Percentiles rank a stretch among this genome's conserved stretches.
phyloP scores from a whole-genome alignment of 306 rosid species.

The Prosopis cineraria region DNA sequence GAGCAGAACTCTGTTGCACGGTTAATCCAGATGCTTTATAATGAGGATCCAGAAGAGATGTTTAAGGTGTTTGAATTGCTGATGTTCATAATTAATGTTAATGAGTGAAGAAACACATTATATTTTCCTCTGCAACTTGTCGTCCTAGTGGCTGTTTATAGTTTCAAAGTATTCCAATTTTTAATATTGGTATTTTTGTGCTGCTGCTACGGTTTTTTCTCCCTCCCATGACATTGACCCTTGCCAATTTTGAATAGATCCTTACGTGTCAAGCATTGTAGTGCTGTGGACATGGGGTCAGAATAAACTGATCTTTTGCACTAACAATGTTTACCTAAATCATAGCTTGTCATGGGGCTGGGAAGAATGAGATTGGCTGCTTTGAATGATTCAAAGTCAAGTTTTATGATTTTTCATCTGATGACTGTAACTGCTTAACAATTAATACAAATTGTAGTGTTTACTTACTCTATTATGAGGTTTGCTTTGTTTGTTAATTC shows the following conservation, averaged over 20 bases:
- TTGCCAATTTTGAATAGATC: conserved; percentile 6
- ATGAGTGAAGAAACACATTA: not conserved
- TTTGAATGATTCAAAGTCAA: conserved; percentile 18
- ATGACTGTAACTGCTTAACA: not conserved
- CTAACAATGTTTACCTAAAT: conserved; percentile 17
- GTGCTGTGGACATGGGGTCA: conserved; percentile 11
- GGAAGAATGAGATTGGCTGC: conserved; percentile 14
- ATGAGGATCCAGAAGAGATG: conserved; percentile 90
- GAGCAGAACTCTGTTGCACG: conserved; percentile 95
- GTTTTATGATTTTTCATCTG: conserved; percentile 2
- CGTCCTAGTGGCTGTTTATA: conserved; percentile 2
- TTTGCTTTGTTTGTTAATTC: conserved; percentile 26
- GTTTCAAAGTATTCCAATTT: conserved; percentile 18
- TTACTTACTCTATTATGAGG: conserved; percentile 6
- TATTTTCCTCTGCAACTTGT: conserved; percentile 21
- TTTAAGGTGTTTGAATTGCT: conserved; percentile 54
- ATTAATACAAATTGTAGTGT: conserved; percentile 8
- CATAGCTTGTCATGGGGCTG: conserved; percentile 16
- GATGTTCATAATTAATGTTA: conserved; percentile 16
- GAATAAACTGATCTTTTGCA: not conserved
- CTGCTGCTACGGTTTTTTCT: not conserved
- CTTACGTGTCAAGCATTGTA: not conserved
- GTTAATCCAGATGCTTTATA: conserved; percentile 87
- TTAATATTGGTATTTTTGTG: conserved; percentile 3
- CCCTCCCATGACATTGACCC: not conserved